These are phyloP conservation scores for Meyerozyma smithsonii DNA, from an alignment of 1,139 yeast species.

Conservation along the genomic window DNA sequence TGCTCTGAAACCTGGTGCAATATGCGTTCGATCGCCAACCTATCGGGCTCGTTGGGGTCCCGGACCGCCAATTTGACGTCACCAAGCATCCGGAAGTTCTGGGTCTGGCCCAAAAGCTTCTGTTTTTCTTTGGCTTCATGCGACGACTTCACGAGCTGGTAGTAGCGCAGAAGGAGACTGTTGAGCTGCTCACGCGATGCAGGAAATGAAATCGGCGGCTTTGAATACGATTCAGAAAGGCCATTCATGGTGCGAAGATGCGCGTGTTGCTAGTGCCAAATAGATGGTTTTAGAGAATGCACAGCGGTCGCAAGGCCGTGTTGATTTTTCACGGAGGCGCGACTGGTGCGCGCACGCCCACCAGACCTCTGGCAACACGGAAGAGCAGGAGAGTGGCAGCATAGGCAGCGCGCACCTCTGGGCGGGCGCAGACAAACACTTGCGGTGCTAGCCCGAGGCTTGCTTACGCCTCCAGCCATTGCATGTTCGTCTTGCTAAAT, in stretches of 20 bases:
- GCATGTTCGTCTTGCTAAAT: too few relatives aligned
- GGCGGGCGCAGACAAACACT: too few relatives aligned
- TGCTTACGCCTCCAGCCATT: too few relatives aligned
- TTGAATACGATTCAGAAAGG: constrained; percentile 1
- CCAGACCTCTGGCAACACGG: too few relatives aligned
- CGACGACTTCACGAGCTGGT: constrained; percentile 19
- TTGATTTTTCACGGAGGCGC: constrained; percentile 1
- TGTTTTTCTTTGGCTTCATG: constrained; percentile 16
- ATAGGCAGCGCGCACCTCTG: too few relatives aligned
- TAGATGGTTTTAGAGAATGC: not conserved
- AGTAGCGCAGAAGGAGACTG: constrained; percentile 29
- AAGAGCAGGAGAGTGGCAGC: too few relatives aligned
- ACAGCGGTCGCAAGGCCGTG: constrained; percentile 1
- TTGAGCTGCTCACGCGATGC: constrained; percentile 27
- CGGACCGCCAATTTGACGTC: constrained; percentile 2
- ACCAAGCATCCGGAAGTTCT: constrained; percentile 3
- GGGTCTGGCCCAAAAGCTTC: constrained; percentile 3
- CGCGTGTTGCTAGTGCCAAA: not conserved
- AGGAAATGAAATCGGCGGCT: constrained; percentile 18
- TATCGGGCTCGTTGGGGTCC: constrained; percentile 15
- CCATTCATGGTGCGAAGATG: not conserved
- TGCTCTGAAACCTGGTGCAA: constrained; percentile 26
- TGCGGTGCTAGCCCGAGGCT: too few relatives aligned
- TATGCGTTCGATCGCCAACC: constrained; percentile 26
- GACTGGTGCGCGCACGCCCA: constrained; percentile 1